These are phyloP conservation scores for Hemileccinum impolitum DNA, from an alignment of 768 basidiomycete genomes.

Conservation along the genomic window DNA sequence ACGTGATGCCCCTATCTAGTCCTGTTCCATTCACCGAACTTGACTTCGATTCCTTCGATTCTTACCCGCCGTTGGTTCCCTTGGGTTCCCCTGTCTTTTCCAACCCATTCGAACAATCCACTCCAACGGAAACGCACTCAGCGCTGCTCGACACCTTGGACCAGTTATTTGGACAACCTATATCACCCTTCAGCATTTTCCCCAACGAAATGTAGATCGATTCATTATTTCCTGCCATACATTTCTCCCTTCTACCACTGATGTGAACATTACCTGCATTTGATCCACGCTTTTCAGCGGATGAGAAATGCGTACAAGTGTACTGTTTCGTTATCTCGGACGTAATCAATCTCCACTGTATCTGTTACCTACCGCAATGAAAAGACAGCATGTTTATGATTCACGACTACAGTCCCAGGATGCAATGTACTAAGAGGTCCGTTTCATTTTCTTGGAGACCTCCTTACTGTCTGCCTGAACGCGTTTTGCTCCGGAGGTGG, in stretches of 20 bases:
- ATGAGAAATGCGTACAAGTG: slow-evolving; percentile 7
- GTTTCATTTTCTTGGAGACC: slow-evolving; percentile 32
- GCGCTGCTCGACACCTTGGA: slow-evolving; percentile 24
- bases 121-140: slow-evolving; percentile 1
- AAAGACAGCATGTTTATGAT: slow-evolving; percentile 3
- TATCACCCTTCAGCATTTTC: slow-evolving; percentile 22
- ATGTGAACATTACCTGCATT: not conserved
- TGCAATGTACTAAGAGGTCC: slow-evolving; percentile 7
- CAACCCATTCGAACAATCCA: slow-evolving; percentile 26
- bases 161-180: slow-evolving; percentile 29
- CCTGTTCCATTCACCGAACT: slow-evolving; percentile 10
- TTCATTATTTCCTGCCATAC: not conserved
- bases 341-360: slow-evolving; percentile 19
- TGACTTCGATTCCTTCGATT: slow-evolving; percentile 6
- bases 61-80: slow-evolving; percentile 12
- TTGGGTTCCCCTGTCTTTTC: slow-evolving; percentile 29
- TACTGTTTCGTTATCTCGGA: slow-evolving; percentile 2
- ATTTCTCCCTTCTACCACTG: too few species aligned
- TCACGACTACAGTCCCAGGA: not conserved
- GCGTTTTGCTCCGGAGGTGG: slow-evolving; percentile 25
- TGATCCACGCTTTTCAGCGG: not conserved
- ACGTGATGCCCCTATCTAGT: not conserved
- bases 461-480: slow-evolving; percentile 15
- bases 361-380: slow-evolving; percentile 11
- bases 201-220: slow-evolving; percentile 11